Evolutionary conservation across 1,284 basidiomycete species (phyloP).

Genomic region (Exsudoporus floridanus): DNA sequence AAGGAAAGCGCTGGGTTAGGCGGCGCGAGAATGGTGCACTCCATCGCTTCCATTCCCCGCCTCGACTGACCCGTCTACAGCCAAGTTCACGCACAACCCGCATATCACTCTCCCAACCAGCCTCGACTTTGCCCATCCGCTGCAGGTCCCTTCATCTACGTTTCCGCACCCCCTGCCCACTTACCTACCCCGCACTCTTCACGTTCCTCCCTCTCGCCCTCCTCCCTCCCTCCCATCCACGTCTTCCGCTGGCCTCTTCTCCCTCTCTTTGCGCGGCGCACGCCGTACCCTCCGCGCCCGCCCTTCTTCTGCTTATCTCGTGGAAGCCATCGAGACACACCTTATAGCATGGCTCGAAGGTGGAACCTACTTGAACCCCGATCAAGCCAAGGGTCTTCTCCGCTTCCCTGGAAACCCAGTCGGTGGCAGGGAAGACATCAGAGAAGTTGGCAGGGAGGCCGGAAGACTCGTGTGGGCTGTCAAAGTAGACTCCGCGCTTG

Average conservation of each 20-base stretch:
- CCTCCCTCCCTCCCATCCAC: conserved; percentile 49
- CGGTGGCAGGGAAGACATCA: conserved; percentile 52
- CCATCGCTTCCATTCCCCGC: neutral
- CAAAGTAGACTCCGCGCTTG: conserved; percentile 3
- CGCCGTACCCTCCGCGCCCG: conserved; percentile 65
- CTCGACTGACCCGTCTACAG: conserved; percentile 37
- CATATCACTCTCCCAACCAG: conserved; percentile 62
- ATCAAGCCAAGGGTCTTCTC: conserved; percentile 34
- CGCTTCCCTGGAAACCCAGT: conserved; percentile 45
- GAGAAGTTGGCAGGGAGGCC: conserved; percentile 64
- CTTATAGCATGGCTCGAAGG: conserved; percentile 63
- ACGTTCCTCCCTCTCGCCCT: conserved; percentile 46
- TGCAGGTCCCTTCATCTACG: conserved; percentile 50
- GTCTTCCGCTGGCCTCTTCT: conserved; percentile 72
- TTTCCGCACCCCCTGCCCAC: conserved; percentile 74
- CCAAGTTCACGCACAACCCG: conserved; percentile 66
- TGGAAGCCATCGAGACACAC: conserved; percentile 64
- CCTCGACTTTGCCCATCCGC: conserved; percentile 50
- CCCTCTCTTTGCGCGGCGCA: conserved; percentile 71
- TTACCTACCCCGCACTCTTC: conserved; percentile 60
- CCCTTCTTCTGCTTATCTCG: conserved; percentile 57
- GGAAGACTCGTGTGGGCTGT: conserved; percentile 70
- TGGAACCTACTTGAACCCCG: conserved; percentile 55
- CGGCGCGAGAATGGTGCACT: conserved; percentile 72
- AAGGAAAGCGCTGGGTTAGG: conserved; percentile 73